Evolutionary conservation across 257 asterid genomes (phyloP).

Genomic region (Nicotiana attenuata): DNA sequence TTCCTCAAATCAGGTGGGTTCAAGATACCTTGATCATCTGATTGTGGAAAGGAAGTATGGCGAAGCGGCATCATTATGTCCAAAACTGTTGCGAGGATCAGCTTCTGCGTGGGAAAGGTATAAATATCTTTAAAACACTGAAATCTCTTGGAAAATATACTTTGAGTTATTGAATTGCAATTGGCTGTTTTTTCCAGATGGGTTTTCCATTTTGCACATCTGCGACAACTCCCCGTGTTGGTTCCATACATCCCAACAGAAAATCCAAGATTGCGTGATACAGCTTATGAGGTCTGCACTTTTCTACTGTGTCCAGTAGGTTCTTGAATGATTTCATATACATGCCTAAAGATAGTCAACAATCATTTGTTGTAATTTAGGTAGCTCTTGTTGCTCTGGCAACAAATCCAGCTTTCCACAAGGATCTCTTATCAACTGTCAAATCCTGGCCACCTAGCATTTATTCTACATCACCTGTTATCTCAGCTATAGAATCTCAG

Average conservation of each 20-base stretch:
- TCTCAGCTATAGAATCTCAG: constrained; percentile 95
- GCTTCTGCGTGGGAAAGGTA: constrained; percentile 99
- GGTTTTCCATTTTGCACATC: constrained; percentile 99
- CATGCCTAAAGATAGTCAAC: not conserved
- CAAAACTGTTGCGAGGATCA: constrained; percentile 87
- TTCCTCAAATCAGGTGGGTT: constrained; percentile 62
- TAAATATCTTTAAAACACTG: not conserved
- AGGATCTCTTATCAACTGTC: constrained; percentile 81
- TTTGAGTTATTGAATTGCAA: constrained; percentile 13
- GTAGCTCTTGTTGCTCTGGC: constrained; percentile 97
- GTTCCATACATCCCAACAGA: constrained; percentile 98
- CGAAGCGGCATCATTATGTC: constrained; percentile 94
- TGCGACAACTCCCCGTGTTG: constrained; percentile 92
- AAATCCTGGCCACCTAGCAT: constrained; percentile 82
- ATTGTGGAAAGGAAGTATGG: constrained; percentile 93
- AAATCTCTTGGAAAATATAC: not conserved
- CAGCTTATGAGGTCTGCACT: constrained; percentile 88
- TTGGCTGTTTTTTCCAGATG: constrained; percentile 49
- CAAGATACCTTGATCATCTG: constrained; percentile 91
- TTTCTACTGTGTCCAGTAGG: not conserved
- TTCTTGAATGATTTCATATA: not conserved
- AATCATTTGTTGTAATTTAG: constrained; percentile 34
- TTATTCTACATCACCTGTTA: constrained; percentile 77
- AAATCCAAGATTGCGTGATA: constrained; percentile 90
- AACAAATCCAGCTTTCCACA: constrained; percentile 80